Percentiles rank a stretch among this genome's conserved stretches.
Conservation (phyloP, 23 red algal species). For the Gracilariopsis chorda region DNA sequence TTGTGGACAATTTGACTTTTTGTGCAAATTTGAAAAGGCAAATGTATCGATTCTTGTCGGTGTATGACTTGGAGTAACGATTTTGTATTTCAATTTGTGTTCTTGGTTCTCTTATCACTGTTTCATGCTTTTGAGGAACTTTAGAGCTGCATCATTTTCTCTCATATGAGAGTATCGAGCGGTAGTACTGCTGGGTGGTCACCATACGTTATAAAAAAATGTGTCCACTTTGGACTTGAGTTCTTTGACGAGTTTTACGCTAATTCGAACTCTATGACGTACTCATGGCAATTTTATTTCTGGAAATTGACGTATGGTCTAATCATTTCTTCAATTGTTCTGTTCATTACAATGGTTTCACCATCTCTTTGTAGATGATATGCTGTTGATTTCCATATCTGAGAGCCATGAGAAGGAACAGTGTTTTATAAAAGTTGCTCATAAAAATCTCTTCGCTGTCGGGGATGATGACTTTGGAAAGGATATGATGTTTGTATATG, state of each 20-base stretch:
- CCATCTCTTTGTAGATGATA: conserved; percentile 33
- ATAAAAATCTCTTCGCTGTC: conserved; percentile 6
- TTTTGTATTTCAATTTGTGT: too few species aligned
- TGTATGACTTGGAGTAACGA: too few species aligned
- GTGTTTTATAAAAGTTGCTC: conserved; percentile 7
- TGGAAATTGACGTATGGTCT: background rate
- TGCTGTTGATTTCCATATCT: background rate
- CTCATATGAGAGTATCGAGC: background rate
- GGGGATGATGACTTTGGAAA: background rate
- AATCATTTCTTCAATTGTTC: conserved; percentile 11
- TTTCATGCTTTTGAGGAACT: too few species aligned
- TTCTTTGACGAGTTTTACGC: background rate
- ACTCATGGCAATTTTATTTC: conserved; percentile 12
- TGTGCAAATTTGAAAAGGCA: too few species aligned
- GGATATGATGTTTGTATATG: background rate
- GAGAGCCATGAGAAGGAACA: background rate
- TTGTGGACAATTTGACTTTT: too few species aligned
- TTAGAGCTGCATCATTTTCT: too few species aligned
- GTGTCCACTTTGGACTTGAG: background rate
- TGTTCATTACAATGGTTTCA: conserved; percentile 23
- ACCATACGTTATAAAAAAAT: conserved; percentile 7
- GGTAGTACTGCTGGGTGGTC: background rate
- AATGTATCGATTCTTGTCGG: too few species aligned
- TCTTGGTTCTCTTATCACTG: too few species aligned
- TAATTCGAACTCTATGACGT: background rate